These are phyloP conservation scores for Chenopodium suecicum DNA, from an alignment of 148 eudicot genomes.

Conservation along the genomic window DNA sequence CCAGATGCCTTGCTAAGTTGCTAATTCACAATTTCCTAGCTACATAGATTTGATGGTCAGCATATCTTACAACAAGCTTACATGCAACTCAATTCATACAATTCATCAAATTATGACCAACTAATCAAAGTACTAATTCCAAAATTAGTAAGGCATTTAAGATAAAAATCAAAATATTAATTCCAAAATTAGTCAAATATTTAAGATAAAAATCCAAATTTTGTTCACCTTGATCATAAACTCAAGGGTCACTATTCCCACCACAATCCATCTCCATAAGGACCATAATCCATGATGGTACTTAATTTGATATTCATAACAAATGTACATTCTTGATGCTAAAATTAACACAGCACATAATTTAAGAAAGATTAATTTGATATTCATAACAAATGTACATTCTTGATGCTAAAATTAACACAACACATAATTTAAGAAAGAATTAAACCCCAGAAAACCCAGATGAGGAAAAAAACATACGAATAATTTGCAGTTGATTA, in stretches of 20 bases:
- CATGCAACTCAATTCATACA: background rate
- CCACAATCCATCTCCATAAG: conserved; percentile 12
- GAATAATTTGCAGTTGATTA: conserved; percentile 33
- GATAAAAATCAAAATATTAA: too few species aligned
- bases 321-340: background rate
- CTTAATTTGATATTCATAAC: too few species aligned
- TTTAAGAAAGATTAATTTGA: background rate
- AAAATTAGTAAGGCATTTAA: too few species aligned
- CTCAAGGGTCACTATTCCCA: too few species aligned
- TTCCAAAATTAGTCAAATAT: background rate
- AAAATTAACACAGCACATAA: background rate
- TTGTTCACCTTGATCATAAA: background rate
- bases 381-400: background rate
- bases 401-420: background rate
- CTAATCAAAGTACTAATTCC: too few species aligned
- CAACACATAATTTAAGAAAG: background rate
- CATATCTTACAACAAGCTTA: background rate
- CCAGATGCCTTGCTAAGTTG: background rate
- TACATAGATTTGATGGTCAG: background rate
- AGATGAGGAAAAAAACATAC: conserved; percentile 34
- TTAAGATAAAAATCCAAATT: background rate
- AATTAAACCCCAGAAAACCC: conserved; percentile 19
- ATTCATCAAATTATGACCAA: background rate
- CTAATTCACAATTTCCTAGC: background rate
- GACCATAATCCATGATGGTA: conserved; percentile 19